Percentiles rank a stretch among this genome's conserved stretches.
phyloP scores from a whole-genome alignment of 2,329 filamentous ascomycete genomes.

The Colletotrichum chrysophilum region DNA sequence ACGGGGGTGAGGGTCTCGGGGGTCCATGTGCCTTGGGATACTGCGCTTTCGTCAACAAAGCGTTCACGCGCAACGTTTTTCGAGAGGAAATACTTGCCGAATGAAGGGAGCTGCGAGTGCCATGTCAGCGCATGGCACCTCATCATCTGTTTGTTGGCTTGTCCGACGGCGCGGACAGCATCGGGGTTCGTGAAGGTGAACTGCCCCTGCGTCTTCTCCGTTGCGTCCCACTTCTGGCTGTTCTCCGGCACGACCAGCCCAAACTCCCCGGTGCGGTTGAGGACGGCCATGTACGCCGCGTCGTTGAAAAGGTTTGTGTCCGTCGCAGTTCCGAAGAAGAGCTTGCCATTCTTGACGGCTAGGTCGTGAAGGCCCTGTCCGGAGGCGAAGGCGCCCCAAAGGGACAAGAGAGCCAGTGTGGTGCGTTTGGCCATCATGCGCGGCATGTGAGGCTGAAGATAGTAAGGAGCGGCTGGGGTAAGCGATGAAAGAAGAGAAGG shows the following conservation, averaged over 20 bases:
- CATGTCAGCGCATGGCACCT: constrained; percentile 70
- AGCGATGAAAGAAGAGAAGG: background rate
- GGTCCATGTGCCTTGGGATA: constrained; percentile 64
- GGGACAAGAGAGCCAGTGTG: background rate
- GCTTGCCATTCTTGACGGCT: constrained; percentile 56
- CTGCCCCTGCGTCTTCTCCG: constrained; percentile 58
- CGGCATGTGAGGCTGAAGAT: background rate
- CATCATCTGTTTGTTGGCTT: constrained; percentile 46
- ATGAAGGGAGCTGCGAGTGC: constrained; percentile 65
- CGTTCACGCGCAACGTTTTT: fast-evolving
- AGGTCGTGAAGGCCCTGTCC: constrained; percentile 48
- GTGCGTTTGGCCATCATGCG: background rate
- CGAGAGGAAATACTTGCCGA: background rate
- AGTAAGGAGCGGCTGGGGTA: background rate
- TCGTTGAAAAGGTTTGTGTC: constrained; percentile 55
- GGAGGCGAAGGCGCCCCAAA: background rate
- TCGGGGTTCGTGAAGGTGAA: constrained; percentile 68
- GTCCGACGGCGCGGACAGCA: constrained; percentile 47
- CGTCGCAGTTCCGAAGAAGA: constrained; percentile 68
- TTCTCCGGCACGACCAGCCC: constrained; percentile 68
- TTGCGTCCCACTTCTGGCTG: constrained; percentile 64
- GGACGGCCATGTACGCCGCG: constrained; percentile 56
- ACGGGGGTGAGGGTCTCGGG: constrained; percentile 42
- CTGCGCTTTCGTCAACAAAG: constrained; percentile 46
- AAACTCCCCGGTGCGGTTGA: constrained; percentile 61